A percentile compares a stretch with the other conserved stretches of the same genome.
Conservation (phyloP, 2,329 filamentous ascomycete genomes). For the Nothophoma quercina region DNA sequence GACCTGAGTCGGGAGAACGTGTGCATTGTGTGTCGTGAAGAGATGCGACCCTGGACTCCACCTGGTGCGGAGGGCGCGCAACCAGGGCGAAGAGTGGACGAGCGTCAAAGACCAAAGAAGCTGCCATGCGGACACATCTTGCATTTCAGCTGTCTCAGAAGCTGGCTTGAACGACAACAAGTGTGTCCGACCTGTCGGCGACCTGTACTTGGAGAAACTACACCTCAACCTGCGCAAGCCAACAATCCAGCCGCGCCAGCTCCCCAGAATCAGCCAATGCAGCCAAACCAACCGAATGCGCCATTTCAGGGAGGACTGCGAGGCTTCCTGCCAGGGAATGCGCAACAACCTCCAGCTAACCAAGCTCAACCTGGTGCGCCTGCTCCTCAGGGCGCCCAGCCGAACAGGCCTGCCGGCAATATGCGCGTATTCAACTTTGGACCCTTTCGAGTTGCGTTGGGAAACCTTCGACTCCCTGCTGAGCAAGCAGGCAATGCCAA, state of each 20-base stretch:
- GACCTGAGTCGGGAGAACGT: constrained; percentile 88
- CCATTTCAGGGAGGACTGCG: constrained; percentile 27
- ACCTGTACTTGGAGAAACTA: constrained; percentile 68
- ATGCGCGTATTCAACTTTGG: constrained; percentile 49
- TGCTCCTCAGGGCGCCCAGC: constrained; percentile 25
- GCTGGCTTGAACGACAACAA: constrained; percentile 96
- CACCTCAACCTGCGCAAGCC: constrained; percentile 34
- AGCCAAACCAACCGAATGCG: constrained; percentile 24
- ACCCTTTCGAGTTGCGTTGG: constrained; percentile 45
- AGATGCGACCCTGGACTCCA: constrained; percentile 83
- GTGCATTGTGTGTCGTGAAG: constrained; percentile 96
- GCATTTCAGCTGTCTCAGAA: constrained; percentile 92
- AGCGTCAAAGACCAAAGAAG: constrained; percentile 90
- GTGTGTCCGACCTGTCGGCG: constrained; percentile 94
- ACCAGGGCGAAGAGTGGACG: constrained; percentile 65
- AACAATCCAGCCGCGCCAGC: constrained; percentile 38
- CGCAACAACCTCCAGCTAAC: constrained; percentile 26
- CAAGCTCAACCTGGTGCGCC: constrained; percentile 35
- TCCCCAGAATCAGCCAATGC: constrained; percentile 30
- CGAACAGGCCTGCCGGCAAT: constrained; percentile 38
- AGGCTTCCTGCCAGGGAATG: constrained; percentile 30
- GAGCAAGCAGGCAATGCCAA: constrained; percentile 36
- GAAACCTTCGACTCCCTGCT: constrained; percentile 43
- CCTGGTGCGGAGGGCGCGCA: constrained; percentile 52
- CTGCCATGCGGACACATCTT: constrained; percentile 95